A percentile compares a stretch with the other conserved stretches of the same genome.
These are phyloP conservation scores for Gymnopilus dilepis DNA, from an alignment of 768 basidiomycete genomes.

Conservation along the genomic window DNA sequence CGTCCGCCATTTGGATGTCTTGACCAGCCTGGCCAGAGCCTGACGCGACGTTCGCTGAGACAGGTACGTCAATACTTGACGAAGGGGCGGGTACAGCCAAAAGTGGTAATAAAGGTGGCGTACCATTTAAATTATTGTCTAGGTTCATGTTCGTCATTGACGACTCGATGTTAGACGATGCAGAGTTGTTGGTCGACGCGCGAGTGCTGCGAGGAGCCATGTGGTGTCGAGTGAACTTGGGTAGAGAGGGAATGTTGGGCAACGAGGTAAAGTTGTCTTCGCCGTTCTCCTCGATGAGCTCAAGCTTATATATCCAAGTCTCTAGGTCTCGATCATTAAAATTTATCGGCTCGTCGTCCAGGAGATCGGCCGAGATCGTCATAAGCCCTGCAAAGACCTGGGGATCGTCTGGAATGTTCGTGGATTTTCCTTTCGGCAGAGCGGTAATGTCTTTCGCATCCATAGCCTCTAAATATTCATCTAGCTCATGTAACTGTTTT, in stretches of 20 bases:
- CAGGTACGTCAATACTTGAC: not conserved
- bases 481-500: not conserved
- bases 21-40: not conserved
- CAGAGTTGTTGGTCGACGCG: not conserved
- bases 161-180: not conserved
- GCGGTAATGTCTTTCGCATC: not conserved
- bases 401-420: not conserved
- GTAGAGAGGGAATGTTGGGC: not conserved
- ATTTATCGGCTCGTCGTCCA: not conserved
- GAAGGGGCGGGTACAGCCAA: not conserved
- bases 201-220: not conserved
- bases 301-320: not conserved
- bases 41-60: not conserved
- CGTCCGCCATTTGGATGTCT: not conserved
- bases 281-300: not conserved
- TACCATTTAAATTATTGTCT: too few relatives aligned
- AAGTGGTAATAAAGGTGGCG: not conserved
- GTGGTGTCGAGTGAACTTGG: not conserved
- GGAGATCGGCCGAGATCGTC: not conserved
- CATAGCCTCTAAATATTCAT: constrained; percentile 8
- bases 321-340: not conserved
- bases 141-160: not conserved
- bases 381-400: not conserved
- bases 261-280: not conserved
- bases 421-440: not conserved